Percentiles rank a stretch among this genome's conserved stretches.
These are phyloP conservation scores for Asterochloris erici DNA, from an alignment of 139 green algal species.

Conservation along the genomic window DNA sequence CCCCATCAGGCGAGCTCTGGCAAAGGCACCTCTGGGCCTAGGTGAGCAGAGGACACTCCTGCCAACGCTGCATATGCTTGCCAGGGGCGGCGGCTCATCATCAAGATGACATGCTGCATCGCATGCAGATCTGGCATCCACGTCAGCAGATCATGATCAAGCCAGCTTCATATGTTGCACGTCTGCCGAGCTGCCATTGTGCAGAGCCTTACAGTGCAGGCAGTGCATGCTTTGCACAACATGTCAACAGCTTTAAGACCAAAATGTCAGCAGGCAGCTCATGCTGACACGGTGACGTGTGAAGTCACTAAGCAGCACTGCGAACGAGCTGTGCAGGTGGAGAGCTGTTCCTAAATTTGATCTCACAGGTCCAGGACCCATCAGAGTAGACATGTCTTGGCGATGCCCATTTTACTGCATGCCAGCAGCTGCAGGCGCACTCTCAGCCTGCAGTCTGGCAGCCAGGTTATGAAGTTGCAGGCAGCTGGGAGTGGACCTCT, in stretches of 20 bases:
- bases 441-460: background rate
- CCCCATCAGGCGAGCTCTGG: slow-evolving; percentile 64
- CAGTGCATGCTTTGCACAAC: too few relatives aligned
- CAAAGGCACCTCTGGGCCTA: slow-evolving; percentile 59
- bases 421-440: background rate
- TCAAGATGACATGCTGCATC: background rate
- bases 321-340: background rate
- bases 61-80: background rate
- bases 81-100: background rate
- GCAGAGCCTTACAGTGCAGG: background rate
- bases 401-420: background rate
- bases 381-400: background rate
- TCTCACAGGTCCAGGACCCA: background rate
- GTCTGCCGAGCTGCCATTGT: background rate
- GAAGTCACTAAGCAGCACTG: background rate
- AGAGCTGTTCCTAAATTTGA: background rate
- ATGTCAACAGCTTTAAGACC: too few relatives aligned
- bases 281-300: background rate
- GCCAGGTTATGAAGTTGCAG: background rate
- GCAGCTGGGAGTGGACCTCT: too few relatives aligned
- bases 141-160: background rate
- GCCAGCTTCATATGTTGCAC: background rate
- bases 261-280: background rate
- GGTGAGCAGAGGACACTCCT: slow-evolving; percentile 32
- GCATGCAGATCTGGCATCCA: background rate